Evolutionary conservation across 768 basidiomycete genomes (phyloP).

Genomic region (Sutorius australiensis): DNA sequence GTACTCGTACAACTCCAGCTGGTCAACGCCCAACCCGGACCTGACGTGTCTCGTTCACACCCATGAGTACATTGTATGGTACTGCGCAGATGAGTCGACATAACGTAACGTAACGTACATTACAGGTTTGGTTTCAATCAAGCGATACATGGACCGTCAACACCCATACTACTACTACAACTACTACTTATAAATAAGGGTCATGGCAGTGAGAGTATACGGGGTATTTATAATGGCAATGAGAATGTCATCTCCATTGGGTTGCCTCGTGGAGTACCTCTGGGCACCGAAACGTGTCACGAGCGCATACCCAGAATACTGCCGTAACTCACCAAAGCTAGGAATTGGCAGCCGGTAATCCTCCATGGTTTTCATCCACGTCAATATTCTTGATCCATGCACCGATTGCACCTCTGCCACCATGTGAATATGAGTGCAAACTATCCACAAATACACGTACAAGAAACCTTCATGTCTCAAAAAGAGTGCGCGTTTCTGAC

Average conservation of each 20-base stretch:
- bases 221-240: slow-evolving; percentile 24
- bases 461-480: slow-evolving; percentile 97
- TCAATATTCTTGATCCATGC: slow-evolving; percentile 98
- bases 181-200: slow-evolving; percentile 8
- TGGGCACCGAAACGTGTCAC: slow-evolving; percentile 9
- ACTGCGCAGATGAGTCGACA: slow-evolving; percentile 1
- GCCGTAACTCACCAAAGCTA: slow-evolving; percentile 3
- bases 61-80: slow-evolving; percentile 6
- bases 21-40: slow-evolving; percentile 1
- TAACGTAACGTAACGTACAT: slow-evolving; percentile 26
- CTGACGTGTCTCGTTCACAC: not conserved
- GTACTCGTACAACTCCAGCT: not conserved
- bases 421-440: not conserved
- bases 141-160: slow-evolving; percentile 3
- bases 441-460: slow-evolving; percentile 47
- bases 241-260: slow-evolving; percentile 18
- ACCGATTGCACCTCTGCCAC: slow-evolving; percentile 79
- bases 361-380: slow-evolving; percentile 30
- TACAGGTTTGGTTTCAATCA: slow-evolving; percentile 9
- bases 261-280: slow-evolving; percentile 27
- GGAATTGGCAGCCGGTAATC: not conserved
- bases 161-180: slow-evolving; percentile 10
- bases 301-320: not conserved
- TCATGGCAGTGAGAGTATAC: slow-evolving; percentile 20
- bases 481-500: slow-evolving; percentile 93